Percentiles rank a stretch among this genome's conserved stretches.
Conservation (phyloP, 148 eudicot species). For the Vaccinium vitisidaea region DNA sequence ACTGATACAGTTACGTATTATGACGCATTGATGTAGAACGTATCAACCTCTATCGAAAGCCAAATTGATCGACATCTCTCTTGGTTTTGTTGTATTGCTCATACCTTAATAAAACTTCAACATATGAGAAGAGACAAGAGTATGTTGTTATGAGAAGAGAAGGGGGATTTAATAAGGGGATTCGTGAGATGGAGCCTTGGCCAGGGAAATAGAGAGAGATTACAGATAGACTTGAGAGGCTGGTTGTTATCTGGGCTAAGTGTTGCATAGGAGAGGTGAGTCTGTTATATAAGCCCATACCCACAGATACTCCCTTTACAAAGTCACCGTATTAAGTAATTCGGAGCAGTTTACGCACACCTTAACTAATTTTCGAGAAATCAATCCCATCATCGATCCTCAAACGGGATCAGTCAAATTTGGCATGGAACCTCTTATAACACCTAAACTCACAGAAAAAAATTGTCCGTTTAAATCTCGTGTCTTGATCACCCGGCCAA, state of each 20-base stretch:
- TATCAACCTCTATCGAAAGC: conserved; percentile 35
- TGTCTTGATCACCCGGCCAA: background rate
- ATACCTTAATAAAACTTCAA: background rate
- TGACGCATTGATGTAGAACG: background rate
- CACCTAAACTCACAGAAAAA: background rate
- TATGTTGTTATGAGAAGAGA: background rate
- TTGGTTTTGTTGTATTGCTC: conserved; percentile 19
- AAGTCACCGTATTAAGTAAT: background rate
- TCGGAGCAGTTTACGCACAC: background rate
- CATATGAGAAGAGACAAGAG: background rate
- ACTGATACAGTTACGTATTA: no score
- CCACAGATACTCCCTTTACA: background rate
- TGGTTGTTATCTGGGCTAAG: background rate
- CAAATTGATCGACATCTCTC: conserved; percentile 23
- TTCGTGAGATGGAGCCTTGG: no score
- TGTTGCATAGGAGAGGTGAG: background rate
- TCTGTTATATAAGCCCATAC: background rate
- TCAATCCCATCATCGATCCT: background rate
- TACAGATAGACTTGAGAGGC: background rate
- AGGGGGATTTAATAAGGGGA: no score
- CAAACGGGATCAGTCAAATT: background rate
- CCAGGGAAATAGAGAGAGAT: no score
- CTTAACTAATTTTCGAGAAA: background rate
- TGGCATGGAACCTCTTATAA: no score
- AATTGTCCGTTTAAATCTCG: background rate